Conservation (phyloP, 192 early-diverging fungal genomes). For the Entomortierella beljakovae region DNA sequence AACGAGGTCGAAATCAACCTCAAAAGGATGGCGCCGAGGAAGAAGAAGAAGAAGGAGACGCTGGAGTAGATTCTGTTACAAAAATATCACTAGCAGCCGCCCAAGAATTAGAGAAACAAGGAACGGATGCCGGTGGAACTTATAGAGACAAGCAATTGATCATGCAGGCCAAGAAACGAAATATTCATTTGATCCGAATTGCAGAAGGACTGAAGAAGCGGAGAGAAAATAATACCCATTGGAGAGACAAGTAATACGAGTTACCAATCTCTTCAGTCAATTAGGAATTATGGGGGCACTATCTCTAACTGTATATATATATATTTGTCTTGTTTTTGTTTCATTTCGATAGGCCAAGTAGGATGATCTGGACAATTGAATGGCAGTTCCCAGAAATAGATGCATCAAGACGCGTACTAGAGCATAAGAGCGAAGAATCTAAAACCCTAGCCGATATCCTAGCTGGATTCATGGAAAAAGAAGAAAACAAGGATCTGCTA, state of each 20-base stretch:
- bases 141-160: conserved; percentile 46
- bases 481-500: conserved; percentile 19
- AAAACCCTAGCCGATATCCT: conserved; percentile 15
- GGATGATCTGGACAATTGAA: conserved; percentile 63
- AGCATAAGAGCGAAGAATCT: conserved; percentile 38
- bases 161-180: conserved; percentile 54
- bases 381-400: conserved; percentile 49
- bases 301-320: too few species aligned
- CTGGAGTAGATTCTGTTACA: not conserved
- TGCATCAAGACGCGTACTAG: conserved; percentile 17
- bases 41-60: not conserved
- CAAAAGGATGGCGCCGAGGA: conserved; percentile 7
- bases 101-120: conserved; percentile 37
- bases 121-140: conserved; percentile 33
- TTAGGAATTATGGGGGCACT: not conserved
- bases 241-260: conserved; percentile 58
- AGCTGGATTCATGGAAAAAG: conserved; percentile 2
- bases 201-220: conserved; percentile 67
- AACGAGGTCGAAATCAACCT: conserved; percentile 9
- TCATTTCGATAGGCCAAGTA: conserved; percentile 30
- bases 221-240: conserved; percentile 65
- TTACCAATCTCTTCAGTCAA: too few species aligned
- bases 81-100: conserved; percentile 24
- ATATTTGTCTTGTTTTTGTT: not conserved
- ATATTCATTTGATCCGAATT: conserved; percentile 57